Evolutionary conservation across 306 rosid species (phyloP).

Genomic region (Notholithocarpus densiflorus): DNA sequence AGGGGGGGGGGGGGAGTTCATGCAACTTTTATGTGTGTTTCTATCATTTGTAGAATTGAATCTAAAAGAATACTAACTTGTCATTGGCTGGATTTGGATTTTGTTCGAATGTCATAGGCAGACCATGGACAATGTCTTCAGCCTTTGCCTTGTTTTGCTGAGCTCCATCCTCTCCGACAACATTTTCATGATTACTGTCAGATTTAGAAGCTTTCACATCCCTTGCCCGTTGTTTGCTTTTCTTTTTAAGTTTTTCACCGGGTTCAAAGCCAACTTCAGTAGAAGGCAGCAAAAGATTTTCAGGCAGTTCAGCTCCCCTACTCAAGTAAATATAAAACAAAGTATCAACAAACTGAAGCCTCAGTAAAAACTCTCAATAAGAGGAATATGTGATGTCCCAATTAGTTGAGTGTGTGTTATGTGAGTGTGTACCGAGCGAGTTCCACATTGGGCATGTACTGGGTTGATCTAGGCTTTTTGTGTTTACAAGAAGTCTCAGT

Average conservation of each 20-base stretch:
- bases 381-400: background rate
- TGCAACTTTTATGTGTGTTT: background rate
- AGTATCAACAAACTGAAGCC: background rate
- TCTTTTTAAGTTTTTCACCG: conserved; percentile 24
- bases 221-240: conserved; percentile 13
- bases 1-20: background rate
- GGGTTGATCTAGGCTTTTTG: no score
- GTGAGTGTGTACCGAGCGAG: no score
- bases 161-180: conserved; percentile 25
- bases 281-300: background rate
- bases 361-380: background rate
- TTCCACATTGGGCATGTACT: no score
- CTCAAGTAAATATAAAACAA: background rate
- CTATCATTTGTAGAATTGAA: background rate
- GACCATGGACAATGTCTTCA: conserved; percentile 11
- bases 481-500: no score
- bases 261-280: background rate
- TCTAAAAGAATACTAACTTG: conserved; percentile 37
- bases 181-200: conserved; percentile 7
- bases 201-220: conserved; percentile 15
- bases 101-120: conserved; percentile 31
- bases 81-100: conserved; percentile 29
- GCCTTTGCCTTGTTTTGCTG: conserved; percentile 24
- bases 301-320: background rate
- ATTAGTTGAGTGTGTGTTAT: no score